Percentiles rank a stretch among this genome's conserved stretches.
Conservation (phyloP, 306 rosid species). For the Pterocarpus santalinus region DNA sequence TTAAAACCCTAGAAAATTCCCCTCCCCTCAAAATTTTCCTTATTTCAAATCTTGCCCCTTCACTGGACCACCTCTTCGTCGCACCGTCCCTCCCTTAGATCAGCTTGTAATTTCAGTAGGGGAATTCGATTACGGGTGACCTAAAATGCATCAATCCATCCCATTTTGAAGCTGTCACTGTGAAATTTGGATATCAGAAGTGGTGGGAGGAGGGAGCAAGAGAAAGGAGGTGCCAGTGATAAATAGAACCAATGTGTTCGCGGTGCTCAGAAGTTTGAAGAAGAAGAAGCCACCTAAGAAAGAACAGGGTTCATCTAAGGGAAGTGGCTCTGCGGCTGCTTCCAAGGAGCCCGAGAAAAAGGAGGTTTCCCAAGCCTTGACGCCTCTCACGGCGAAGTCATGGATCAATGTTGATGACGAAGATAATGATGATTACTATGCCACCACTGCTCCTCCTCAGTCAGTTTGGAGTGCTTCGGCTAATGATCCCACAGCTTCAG, state of each 20-base stretch:
- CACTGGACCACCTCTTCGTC: not conserved
- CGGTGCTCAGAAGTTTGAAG: conserved; percentile 78
- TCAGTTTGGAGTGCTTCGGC: conserved; percentile 56
- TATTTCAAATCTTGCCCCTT: conserved; percentile 37
- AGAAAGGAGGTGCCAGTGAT: conserved; percentile 62
- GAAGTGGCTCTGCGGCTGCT: not conserved
- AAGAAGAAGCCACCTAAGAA: conserved; percentile 70
- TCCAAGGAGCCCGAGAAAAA: conserved; percentile 39
- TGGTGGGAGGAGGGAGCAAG: conserved; percentile 76
- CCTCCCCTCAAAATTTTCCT: not conserved
- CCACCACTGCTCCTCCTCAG: conserved; percentile 69
- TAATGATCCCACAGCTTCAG: not conserved
- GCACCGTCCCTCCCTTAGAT: not conserved
- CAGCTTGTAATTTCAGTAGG: not conserved
- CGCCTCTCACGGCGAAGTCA: conserved; percentile 60
- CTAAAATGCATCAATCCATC: not conserved
- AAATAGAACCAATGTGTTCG: conserved; percentile 72
- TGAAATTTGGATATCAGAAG: conserved; percentile 32
- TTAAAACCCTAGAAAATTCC: conserved; percentile 36
- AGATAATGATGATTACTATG: conserved; percentile 75
- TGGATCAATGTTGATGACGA: conserved; percentile 89
- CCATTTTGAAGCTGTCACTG: not conserved
- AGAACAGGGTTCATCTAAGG: conserved; percentile 43
- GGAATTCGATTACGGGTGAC: not conserved
- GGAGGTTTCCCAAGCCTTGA: conserved; percentile 72